A percentile compares a stretch with the other conserved stretches of the same genome.
Conservation (phyloP, 139 green algal species). For the Klebsormidium nitens region DNA sequence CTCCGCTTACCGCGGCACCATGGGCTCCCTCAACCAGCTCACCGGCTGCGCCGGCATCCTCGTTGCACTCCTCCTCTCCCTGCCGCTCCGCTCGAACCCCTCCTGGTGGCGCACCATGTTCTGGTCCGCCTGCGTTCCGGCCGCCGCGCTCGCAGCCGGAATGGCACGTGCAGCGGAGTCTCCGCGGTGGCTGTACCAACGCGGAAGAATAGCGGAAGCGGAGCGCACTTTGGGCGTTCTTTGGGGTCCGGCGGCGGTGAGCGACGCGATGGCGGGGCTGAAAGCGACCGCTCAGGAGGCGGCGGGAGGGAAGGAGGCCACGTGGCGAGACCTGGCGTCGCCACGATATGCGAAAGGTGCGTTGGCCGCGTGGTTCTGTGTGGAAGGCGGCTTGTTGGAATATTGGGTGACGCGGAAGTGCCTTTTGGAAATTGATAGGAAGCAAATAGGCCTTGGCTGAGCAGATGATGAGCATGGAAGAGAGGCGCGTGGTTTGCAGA, state of each 20-base stretch:
- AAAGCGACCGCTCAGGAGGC: background rate
- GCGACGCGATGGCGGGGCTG: constrained; percentile 2
- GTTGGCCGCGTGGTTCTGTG: background rate
- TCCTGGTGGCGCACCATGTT: constrained; percentile 48
- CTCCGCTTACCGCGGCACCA: constrained; percentile 63
- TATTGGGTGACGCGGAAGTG: too few relatives aligned
- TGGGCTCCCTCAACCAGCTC: constrained; percentile 87
- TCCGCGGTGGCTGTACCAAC: constrained; percentile 21
- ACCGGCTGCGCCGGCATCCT: constrained; percentile 90
- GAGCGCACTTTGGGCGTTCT: constrained; percentile 2
- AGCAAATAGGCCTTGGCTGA: too few relatives aligned
- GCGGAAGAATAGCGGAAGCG: constrained; percentile 1
- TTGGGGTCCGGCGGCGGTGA: constrained; percentile 10
- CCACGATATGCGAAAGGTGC: constrained; percentile 21
- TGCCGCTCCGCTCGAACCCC: constrained; percentile 59
- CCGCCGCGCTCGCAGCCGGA: constrained; percentile 58
- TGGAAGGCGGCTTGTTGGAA: constrained; percentile 2
- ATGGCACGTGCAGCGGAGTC: constrained; percentile 15
- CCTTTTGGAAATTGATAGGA: too few relatives aligned
- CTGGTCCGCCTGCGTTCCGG: constrained; percentile 46
- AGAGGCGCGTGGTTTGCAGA: too few relatives aligned
- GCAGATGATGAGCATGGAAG: too few relatives aligned
- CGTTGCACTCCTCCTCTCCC: constrained; percentile 76
- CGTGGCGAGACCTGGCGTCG: constrained; percentile 8
- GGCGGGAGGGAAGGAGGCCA: background rate